These are phyloP conservation scores for Spathaspora sp. DNA, from an alignment of 805 yeast species.

Conservation along the genomic window DNA sequence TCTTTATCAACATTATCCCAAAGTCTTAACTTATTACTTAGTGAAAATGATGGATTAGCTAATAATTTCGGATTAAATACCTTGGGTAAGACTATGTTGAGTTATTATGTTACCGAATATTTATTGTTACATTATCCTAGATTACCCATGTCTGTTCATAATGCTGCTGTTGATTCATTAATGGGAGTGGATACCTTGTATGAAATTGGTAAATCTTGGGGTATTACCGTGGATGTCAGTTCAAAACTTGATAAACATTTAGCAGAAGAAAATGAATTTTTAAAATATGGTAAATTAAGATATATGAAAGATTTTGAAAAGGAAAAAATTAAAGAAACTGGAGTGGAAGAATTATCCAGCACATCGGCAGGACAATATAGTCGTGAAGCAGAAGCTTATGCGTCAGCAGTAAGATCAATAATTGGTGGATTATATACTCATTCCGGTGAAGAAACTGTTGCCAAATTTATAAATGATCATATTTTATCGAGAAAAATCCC, in stretches of 20 bases:
- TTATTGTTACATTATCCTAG: conserved; percentile 81
- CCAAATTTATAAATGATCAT: conserved; percentile 67
- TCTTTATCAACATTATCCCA: conserved; percentile 71
- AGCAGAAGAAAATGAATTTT: conserved; percentile 62
- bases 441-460: conserved; percentile 60
- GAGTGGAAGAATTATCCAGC: conserved; percentile 41
- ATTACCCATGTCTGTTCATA: conserved; percentile 75
- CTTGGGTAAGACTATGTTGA: conserved; percentile 77
- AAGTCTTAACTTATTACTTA: conserved; percentile 60
- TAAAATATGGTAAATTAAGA: conserved; percentile 69
- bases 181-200: conserved; percentile 64
- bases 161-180: conserved; percentile 72
- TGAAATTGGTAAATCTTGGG: conserved; percentile 77
- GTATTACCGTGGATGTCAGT: conserved; percentile 73
- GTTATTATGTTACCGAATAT: conserved; percentile 72
- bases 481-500: conserved; percentile 81
- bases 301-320: conserved; percentile 26
- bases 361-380: conserved; percentile 17
- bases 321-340: conserved; percentile 39
- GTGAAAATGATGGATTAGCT: conserved; percentile 41
- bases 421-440: conserved; percentile 81
- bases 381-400: conserved; percentile 46
- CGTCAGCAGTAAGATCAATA: conserved; percentile 75
- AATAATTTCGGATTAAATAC: conserved; percentile 76
- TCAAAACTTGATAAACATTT: conserved; percentile 63